Base-by-base conservation (phyloP, 441 rosid genomes). In the Flueggea neowawraea region DNA sequence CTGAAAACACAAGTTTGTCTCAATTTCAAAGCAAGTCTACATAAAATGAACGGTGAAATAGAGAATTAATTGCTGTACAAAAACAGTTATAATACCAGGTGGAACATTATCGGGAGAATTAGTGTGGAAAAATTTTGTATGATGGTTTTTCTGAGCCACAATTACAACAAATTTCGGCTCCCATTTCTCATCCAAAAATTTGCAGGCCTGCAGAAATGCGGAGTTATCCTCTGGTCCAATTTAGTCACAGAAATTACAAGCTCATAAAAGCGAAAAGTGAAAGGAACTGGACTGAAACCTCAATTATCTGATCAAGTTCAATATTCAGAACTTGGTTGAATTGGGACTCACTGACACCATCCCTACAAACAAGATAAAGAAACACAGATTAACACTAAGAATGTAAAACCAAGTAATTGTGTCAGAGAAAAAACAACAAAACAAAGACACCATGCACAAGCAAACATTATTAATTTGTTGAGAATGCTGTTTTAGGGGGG, bases 311-410 rank as follows among this genome's bases (percentile, higher is more conserved):
- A 63, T 86, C 87, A 31, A 91, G 78, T 61, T 91, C 96, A 12
- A 84, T 69, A 57, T 91, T 91, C 60, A 88, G 66, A 57, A 91
- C 97, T 76, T 91, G 97, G 61, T 79, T 91, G 75, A 91, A 91
- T 14, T 91, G 97, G 0, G 97, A 91, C 72, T 91, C 97, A 31
- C 96, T 91, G 10, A 91, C 97, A 45, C 96, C 97, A 78, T 91
- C 96, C 87, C 97, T 91, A 51, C 12, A 72, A 57, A 11, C 22
- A 56, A 64, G 54, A 33, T 22, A 56, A 61, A 62, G 31, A 36
- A 16, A 55, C n/a, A n/a, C n/a, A n/a, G n/a, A n/a, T n/a, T n/a
- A n/a, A n/a, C n/a, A n/a, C n/a, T n/a, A n/a, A n/a, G n/a, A n/a
- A n/a, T n/a, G n/a, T n/a, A n/a, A n/a, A n/a, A n/a, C n/a, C n/a